Evolutionary conservation across 78 protist species (phyloP).

Genomic region (Emiliania huxleyi): DNA sequence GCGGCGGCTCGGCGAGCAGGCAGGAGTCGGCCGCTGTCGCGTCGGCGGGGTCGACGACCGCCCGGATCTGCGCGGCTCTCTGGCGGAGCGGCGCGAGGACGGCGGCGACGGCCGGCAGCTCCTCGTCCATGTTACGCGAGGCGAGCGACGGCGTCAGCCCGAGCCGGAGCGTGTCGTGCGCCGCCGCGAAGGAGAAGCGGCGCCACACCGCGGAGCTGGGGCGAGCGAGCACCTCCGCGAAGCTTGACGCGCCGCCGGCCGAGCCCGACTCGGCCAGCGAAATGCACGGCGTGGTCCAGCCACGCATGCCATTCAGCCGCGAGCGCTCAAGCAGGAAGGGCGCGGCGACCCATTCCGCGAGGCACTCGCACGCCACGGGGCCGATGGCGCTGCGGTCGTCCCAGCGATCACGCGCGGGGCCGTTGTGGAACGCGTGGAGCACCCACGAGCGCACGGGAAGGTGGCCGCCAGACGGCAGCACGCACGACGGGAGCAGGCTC

Average conservation of each 20-base stretch:
- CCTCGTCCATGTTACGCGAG: neutral
- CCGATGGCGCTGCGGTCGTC: neutral
- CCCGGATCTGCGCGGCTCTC: neutral
- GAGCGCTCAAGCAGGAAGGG: neutral
- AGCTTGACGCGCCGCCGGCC: neutral
- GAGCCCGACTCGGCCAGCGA: neutral
- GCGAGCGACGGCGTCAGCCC: neutral
- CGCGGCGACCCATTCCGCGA: neutral
- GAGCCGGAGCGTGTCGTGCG: neutral
- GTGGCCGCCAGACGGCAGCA: neutral
- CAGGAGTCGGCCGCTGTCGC: neutral
- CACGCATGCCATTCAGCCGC: neutral
- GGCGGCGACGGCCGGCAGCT: neutral
- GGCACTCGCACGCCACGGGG: neutral
- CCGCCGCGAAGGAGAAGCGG: neutral
- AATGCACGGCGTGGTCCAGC: neutral
- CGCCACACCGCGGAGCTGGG: neutral
- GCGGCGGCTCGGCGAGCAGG: neutral
- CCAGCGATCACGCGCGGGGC: neutral
- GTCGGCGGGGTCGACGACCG: neutral
- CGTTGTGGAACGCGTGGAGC: neutral
- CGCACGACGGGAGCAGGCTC: neutral
- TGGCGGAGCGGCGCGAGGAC: neutral
- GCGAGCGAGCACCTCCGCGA: neutral
- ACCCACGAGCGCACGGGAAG: neutral